Conservation (phyloP, 108 stramenopile genomes). For the Cyclostephanos tholiformis region DNA sequence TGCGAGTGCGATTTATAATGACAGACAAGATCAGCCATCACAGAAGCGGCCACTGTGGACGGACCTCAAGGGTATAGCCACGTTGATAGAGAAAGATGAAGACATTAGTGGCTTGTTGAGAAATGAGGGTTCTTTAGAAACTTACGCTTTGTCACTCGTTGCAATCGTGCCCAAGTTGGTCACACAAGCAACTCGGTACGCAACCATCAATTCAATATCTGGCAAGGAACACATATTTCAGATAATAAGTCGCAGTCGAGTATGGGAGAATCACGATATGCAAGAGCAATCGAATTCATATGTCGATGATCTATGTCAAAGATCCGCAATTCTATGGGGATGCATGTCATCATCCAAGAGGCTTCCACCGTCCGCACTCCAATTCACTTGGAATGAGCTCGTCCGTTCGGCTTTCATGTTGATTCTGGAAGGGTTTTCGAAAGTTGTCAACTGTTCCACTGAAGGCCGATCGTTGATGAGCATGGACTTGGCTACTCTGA, state of each 20-base stretch:
- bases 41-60: slow-evolving; percentile 12
- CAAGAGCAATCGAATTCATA: slow-evolving; percentile 78
- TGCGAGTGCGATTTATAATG: slow-evolving; percentile 21
- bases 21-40: slow-evolving; percentile 3
- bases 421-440: slow-evolving; percentile 86
- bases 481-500: slow-evolving; percentile 90
- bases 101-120: slow-evolving; percentile 1
- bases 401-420: slow-evolving; percentile 61
- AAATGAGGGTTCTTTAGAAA: slow-evolving; percentile 19
- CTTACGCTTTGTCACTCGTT: slow-evolving; percentile 38
- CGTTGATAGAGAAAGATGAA: slow-evolving; percentile 15
- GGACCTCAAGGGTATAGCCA: slow-evolving; percentile 4
- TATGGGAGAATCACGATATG: slow-evolving; percentile 75
- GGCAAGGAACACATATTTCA: slow-evolving; percentile 40
- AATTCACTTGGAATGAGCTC: slow-evolving; percentile 61
- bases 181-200: slow-evolving; percentile 31
- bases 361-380: slow-evolving; percentile 45
- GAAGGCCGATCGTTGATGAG: slow-evolving; percentile 94
- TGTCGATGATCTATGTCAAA: slow-evolving; percentile 71
- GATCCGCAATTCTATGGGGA: slow-evolving; percentile 54
- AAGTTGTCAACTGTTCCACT: slow-evolving; percentile 79
- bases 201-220: slow-evolving; percentile 30
- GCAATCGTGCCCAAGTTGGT: slow-evolving; percentile 46
- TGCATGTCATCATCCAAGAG: slow-evolving; percentile 34
- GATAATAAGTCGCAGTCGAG: slow-evolving; percentile 56